Evolutionary conservation across 352 stramenopile genomes (phyloP).

Genomic region (Nothophytophthora sp.): DNA sequence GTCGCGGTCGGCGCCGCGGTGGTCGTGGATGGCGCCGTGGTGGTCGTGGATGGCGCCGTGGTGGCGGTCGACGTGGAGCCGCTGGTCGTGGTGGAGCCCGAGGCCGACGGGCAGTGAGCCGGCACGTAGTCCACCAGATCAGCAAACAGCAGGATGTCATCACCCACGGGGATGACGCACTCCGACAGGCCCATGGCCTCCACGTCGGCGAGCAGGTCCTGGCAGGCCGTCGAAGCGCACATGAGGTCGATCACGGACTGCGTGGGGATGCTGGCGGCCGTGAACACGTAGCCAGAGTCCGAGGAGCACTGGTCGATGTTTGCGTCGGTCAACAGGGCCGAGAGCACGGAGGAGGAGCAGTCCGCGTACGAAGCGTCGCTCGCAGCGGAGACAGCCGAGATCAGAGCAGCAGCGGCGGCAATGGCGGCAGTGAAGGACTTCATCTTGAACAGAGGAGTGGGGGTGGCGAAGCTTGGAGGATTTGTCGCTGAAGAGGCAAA

Average conservation of each 20-base stretch:
- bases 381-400: slow-evolving; percentile 17
- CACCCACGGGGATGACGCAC: slow-evolving; percentile 28
- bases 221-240: slow-evolving; percentile 26
- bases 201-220: slow-evolving; percentile 21
- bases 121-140: slow-evolving; percentile 37
- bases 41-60: not conserved
- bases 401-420: slow-evolving; percentile 12
- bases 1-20: too few species aligned
- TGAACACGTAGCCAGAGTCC: slow-evolving; percentile 36
- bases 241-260: slow-evolving; percentile 19
- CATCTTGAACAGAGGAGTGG: slow-evolving; percentile 16
- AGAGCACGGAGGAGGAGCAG: slow-evolving; percentile 10
- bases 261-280: slow-evolving; percentile 22
- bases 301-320: slow-evolving; percentile 24
- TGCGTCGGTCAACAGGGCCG: slow-evolving; percentile 23
- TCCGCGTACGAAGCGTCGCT: slow-evolving; percentile 13
- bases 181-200: slow-evolving; percentile 18
- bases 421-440: slow-evolving; percentile 27
- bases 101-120: slow-evolving; percentile 16
- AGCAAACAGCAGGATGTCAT: slow-evolving; percentile 20
- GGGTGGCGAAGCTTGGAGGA: slow-evolving; percentile 17
- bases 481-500: slow-evolving; percentile 39
- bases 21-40: not conserved
- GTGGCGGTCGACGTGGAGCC: slow-evolving; percentile 6
- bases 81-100: slow-evolving; percentile 5